phyloP scores from a whole-genome alignment of 768 basidiomycete species.

The Calocybe cyanea region DNA sequence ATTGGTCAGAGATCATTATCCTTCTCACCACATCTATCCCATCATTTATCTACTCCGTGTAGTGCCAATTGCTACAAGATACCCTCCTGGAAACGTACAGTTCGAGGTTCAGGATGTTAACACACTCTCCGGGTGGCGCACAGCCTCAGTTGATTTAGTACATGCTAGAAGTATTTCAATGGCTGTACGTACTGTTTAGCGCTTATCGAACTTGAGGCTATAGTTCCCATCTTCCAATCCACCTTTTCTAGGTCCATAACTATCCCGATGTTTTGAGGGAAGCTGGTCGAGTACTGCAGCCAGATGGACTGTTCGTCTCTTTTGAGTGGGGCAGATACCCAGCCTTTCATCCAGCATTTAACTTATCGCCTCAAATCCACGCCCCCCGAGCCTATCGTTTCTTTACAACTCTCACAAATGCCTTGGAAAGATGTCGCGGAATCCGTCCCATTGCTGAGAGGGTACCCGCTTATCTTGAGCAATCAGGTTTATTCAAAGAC shows the following conservation, averaged over 20 bases:
- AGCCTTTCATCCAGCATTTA: constrained; percentile 30
- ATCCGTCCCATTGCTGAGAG: constrained; percentile 33
- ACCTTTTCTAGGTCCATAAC: constrained; percentile 47
- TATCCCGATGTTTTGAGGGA: constrained; percentile 54
- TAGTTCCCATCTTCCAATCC: not conserved
- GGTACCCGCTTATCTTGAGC: constrained; percentile 34
- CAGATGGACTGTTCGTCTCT: constrained; percentile 68
- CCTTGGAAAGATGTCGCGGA: constrained; percentile 29
- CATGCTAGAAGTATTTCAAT: constrained; percentile 60
- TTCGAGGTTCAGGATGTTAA: constrained; percentile 70
- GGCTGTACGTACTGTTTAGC: constrained; percentile 46
- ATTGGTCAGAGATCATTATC: constrained; percentile 53
- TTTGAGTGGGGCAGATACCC: constrained; percentile 54
- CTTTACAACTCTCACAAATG: constrained; percentile 33
- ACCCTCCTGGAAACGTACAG: constrained; percentile 54
- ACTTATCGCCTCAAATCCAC: constrained; percentile 25
- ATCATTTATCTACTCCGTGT: constrained; percentile 5
- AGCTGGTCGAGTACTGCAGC: constrained; percentile 58
- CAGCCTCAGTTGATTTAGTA: constrained; percentile 60
- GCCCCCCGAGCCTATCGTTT: constrained; percentile 38
- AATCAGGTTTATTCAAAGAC: constrained; percentile 37
- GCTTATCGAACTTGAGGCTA: not conserved
- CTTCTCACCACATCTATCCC: constrained; percentile 11
- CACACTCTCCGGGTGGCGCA: constrained; percentile 42
- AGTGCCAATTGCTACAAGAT: constrained; percentile 73